phyloP scores from a whole-genome alignment of 768 basidiomycete species.

The Chalciporus chontae region DNA sequence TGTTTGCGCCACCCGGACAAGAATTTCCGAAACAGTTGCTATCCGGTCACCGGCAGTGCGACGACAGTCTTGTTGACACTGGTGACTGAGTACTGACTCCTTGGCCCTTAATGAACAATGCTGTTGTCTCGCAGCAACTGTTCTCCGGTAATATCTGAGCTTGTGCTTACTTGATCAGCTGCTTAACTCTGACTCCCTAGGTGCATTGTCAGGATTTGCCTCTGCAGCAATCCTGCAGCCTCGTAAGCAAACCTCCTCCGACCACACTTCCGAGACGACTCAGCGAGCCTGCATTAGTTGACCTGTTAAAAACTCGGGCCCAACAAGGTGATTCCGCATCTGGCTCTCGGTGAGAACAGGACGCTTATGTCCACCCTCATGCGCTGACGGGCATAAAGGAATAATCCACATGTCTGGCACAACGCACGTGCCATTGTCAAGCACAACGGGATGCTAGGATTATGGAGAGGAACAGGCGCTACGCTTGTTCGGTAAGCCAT shows the following conservation, averaged over 20 bases:
- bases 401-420: constrained; percentile 41
- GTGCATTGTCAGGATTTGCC: constrained; percentile 74
- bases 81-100: too few species aligned
- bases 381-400: constrained; percentile 20
- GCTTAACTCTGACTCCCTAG: constrained; percentile 34
- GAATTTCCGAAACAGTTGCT: too few species aligned
- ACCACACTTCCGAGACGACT: background rate
- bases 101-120: constrained; percentile 25
- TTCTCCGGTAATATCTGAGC: constrained; percentile 21
- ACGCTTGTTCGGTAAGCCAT: constrained; percentile 63
- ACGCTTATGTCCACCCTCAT: background rate
- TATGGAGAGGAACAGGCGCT: constrained; percentile 88
- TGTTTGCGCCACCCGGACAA: too few species aligned
- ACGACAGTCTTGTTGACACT: too few species aligned
- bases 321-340: constrained; percentile 69
- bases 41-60: too few species aligned
- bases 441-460: constrained; percentile 60
- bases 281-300: constrained; percentile 55
- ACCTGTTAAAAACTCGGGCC: constrained; percentile 87
- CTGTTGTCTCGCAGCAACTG: constrained; percentile 24
- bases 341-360: constrained; percentile 35
- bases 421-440: constrained; percentile 57
- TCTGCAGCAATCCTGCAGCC: constrained; percentile 76
- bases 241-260: constrained; percentile 40
- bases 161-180: background rate